Evolutionary conservation across 208 protist species (phyloP).

Genomic region (Sergeia podlipaevii): DNA sequence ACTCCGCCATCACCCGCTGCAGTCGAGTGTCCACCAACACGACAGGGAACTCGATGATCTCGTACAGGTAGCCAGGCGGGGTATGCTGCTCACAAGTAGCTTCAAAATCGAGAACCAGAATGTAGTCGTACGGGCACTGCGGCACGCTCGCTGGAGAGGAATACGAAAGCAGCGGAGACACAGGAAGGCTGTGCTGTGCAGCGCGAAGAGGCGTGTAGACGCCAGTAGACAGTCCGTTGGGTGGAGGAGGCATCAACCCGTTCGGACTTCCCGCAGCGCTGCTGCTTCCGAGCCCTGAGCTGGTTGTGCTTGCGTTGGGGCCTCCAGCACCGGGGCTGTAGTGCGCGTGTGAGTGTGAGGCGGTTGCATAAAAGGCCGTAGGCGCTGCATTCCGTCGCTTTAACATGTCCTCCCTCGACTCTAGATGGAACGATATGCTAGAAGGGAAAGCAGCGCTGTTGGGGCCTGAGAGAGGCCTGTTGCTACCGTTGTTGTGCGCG

Average conservation of each 20-base stretch:
- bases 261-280: background rate
- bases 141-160: conserved; percentile 15
- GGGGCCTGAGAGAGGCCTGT: conserved; percentile 11
- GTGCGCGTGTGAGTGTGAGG: conserved; percentile 16
- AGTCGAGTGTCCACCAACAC: conserved; percentile 80
- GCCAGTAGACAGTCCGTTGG: background rate
- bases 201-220: background rate
- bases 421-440: conserved; percentile 45
- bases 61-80: conserved; percentile 74
- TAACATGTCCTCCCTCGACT: conserved; percentile 85
- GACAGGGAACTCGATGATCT: conserved; percentile 97
- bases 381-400: conserved; percentile 62
- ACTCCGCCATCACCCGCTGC: conserved; percentile 72
- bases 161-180: conserved; percentile 42
- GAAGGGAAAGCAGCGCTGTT: conserved; percentile 3
- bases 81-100: conserved; percentile 85
- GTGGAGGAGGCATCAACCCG: background rate
- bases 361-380: conserved; percentile 46
- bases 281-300: too few relatives aligned
- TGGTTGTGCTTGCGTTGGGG: conserved; percentile 28
- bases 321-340: conserved; percentile 14
- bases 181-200: conserved; percentile 27
- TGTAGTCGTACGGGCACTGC: conserved; percentile 84
- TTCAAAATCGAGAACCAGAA: conserved; percentile 92
- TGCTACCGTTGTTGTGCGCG: conserved; percentile 10